phyloP scores from a whole-genome alignment of 2,329 filamentous ascomycete species.

The Teratosphaeria epicoccoides region DNA sequence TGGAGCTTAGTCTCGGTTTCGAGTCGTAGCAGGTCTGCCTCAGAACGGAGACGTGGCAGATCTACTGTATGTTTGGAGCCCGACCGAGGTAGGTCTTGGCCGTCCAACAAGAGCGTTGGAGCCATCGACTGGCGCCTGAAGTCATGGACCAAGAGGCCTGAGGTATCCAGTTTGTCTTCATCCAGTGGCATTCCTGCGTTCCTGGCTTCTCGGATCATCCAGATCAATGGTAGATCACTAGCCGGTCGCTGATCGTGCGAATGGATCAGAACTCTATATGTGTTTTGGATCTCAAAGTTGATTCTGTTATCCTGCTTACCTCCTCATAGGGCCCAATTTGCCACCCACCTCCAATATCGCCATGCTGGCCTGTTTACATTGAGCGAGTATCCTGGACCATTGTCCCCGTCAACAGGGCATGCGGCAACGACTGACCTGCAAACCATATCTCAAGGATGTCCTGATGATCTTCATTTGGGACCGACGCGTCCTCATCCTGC shows the following conservation, averaged over 20 bases:
- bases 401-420: no score
- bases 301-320: not conserved
- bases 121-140: conserved; percentile 47
- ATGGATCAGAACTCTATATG: not conserved
- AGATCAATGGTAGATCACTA: conserved; percentile 9
- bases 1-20: conserved; percentile 15
- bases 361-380: no score
- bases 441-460: conserved; percentile 78
- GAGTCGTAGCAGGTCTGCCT: conserved; percentile 2
- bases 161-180: conserved; percentile 34
- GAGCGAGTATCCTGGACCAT: no score
- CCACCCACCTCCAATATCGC: conserved; percentile 12
- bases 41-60: not conserved
- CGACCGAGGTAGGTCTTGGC: not conserved
- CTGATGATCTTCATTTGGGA: conserved; percentile 34
- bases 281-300: not conserved
- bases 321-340: not conserved
- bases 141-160: not conserved
- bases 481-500: conserved; percentile 20
- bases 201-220: conserved; percentile 14
- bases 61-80: not conserved
- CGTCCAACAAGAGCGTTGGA: conserved; percentile 1
- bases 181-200: conserved; percentile 36
- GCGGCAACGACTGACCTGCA: no score
- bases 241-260: conserved; percentile 6